Base-by-base conservation (phyloP, 1,284 basidiomycete species). In the Grifola frondosa region DNA sequence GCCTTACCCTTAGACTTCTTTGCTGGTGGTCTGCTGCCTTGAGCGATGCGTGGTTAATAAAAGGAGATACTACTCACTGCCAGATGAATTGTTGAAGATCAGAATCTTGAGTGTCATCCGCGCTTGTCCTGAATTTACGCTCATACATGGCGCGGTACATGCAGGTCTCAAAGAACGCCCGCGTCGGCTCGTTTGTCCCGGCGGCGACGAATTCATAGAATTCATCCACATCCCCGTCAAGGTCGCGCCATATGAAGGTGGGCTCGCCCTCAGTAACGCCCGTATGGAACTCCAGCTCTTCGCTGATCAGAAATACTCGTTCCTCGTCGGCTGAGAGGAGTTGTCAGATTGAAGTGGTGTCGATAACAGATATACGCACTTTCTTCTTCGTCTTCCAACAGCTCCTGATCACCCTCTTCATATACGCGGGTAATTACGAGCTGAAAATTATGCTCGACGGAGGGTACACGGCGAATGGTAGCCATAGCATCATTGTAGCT, bases 401-500 rank as follows among this genome's bases (percentile, higher is more conserved):
- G 67, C 58, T 95, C 89, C 63, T 97, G 91, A 62, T 97, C 95
- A 9, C 93, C 95, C 50, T 97, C 93, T 55, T 97, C 92, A 61
- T 91, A 97, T 0, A 96, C 93, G 49, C 94, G 79, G 11, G 94
- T 97, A 42, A 97, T 83, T 7, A 97, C 95, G n/a, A 99, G 80
- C 67, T 98, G 89, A 62, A 96, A 99, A 61, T 96, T 85, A 69
- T 87, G 88, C 42, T 94, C 91, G 41, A 91, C 67, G 0, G 88
- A 80, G 13, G 85, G 78, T 35, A 86, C 78, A 70, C 95, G 82
- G 46, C 97, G 84, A 59, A 99, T 89, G 16, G 94, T 95, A 10
- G 90, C 88, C 67, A 97, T 93, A 7, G 95, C 95, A 59, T 97
- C 93, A 57, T 93, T 92, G 68, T 93, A 99, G 59, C 93, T 97